These are phyloP conservation scores for Dianthus caryophyllus DNA, from an alignment of 148 eudicot genomes.

Conservation along the genomic window DNA sequence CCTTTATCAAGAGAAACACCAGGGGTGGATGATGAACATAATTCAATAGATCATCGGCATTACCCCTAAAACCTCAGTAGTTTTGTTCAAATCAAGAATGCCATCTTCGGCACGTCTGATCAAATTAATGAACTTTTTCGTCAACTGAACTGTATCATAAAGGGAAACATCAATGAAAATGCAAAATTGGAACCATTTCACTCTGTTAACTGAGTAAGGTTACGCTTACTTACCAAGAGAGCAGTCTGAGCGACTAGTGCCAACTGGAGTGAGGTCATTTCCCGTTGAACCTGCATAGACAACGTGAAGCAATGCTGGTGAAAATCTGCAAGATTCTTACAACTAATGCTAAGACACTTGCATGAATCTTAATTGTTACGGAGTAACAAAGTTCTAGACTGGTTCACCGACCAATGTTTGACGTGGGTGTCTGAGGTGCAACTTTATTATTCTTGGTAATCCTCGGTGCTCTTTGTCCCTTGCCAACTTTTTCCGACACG, in stretches of 20 bases:
- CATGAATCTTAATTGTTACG: not conserved
- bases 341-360: not conserved
- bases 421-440: slow-evolving; percentile 55
- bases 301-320: slow-evolving; percentile 2
- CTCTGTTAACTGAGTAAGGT: not conserved
- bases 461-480: slow-evolving; percentile 59
- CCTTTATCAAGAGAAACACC: not conserved
- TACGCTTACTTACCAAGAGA: slow-evolving; percentile 56
- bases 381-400: slow-evolving; percentile 3
- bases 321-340: slow-evolving; percentile 3
- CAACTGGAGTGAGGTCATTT: slow-evolving; percentile 66
- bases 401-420: slow-evolving; percentile 54
- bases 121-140: slow-evolving; percentile 85
- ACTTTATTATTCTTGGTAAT: slow-evolving; percentile 41
- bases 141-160: slow-evolving; percentile 55
- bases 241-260: slow-evolving; percentile 94
- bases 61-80: slow-evolving; percentile 92
- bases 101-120: slow-evolving; percentile 95
- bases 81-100: slow-evolving; percentile 88
- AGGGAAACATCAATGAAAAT: not conserved
- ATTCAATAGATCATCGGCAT: slow-evolving; percentile 16
- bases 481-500: slow-evolving; percentile 59
- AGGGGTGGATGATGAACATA: not conserved
- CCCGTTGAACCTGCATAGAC: slow-evolving; percentile 76
- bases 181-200: not conserved